phyloP scores from a whole-genome alignment of 2,329 filamentous ascomycete genomes.

The Fusarium albidum region DNA sequence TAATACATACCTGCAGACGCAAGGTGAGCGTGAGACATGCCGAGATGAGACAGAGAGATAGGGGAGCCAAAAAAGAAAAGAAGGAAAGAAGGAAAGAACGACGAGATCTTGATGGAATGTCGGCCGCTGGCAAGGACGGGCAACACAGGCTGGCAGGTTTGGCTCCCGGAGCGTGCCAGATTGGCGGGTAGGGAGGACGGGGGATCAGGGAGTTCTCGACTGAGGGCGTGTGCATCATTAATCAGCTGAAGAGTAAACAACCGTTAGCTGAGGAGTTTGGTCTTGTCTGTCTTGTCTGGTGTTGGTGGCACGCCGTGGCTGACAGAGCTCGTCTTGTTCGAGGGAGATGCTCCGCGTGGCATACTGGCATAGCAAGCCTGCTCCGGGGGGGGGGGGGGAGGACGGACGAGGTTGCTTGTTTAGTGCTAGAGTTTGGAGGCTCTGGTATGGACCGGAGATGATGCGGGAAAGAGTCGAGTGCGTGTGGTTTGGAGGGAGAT shows the following conservation, averaged over 20 bases:
- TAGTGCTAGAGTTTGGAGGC: constrained; percentile 3
- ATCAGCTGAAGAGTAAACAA: not conserved
- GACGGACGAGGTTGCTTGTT: constrained; percentile 23
- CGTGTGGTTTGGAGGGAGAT: constrained; percentile 1
- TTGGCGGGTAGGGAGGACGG: constrained; percentile 14
- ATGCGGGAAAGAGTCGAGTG: constrained; percentile 3
- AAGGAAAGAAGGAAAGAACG: too few relatives aligned
- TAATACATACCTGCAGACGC: constrained; percentile 24
- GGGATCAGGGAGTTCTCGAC: too few relatives aligned
- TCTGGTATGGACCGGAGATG: constrained; percentile 7
- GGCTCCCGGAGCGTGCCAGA: constrained; percentile 24
- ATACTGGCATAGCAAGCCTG: constrained; percentile 26
- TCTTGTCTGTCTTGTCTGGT: not conserved
- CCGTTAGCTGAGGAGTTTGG: too few relatives aligned
- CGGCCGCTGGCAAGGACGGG: not conserved
- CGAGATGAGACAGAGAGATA: constrained; percentile 12
- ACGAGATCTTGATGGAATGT: not conserved
- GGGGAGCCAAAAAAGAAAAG: not conserved
- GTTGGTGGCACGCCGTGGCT: constrained; percentile 25
- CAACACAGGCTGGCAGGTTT: not conserved
- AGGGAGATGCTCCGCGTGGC: constrained; percentile 28
- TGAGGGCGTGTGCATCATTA: constrained; percentile 7
- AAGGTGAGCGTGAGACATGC: constrained; percentile 18
- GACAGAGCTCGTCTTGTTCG: constrained; percentile 23
- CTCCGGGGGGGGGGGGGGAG: constrained; percentile 5